A percentile compares a stretch with the other conserved stretches of the same genome.
These are phyloP conservation scores for Solanum rostratum DNA, from an alignment of 257 asterid species.

Conservation along the genomic window DNA sequence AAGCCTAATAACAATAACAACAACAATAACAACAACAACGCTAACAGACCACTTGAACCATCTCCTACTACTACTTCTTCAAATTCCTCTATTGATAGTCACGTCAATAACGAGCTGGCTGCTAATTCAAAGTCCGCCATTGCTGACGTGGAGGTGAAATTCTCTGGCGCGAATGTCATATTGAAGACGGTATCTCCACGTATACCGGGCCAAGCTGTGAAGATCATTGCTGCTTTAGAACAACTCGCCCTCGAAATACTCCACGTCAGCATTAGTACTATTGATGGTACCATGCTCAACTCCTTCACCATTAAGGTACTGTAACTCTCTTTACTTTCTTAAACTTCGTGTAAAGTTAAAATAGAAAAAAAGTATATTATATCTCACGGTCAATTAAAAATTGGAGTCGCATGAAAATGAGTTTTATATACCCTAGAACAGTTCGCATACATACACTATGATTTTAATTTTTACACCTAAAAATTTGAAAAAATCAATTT, in stretches of 20 bases:
- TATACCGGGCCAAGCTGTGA: conserved; percentile 59
- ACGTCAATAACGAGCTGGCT: conserved; percentile 64
- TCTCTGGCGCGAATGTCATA: conserved; percentile 62
- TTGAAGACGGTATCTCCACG: conserved; percentile 56
- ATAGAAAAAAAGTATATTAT: not conserved
- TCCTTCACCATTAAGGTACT: conserved; percentile 94
- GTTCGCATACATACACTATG: not conserved
- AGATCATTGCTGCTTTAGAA: conserved; percentile 52
- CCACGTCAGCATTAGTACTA: conserved; percentile 49
- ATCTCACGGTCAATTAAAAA: not conserved
- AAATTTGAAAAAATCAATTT: not conserved
- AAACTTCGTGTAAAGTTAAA: not conserved
- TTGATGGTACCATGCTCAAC: conserved; percentile 56
- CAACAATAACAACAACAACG: not conserved
- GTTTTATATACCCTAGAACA: not conserved
- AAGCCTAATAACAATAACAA: conserved; percentile 10
- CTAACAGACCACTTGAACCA: conserved; percentile 23
- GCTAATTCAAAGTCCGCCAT: conserved; percentile 61
- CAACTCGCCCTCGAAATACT: conserved; percentile 70
- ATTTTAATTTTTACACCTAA: too few relatives aligned
- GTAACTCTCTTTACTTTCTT: conserved; percentile 8
- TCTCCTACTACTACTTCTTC: conserved; percentile 52
- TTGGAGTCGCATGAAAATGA: not conserved
- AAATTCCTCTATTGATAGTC: conserved; percentile 29
- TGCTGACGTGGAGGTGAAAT: conserved; percentile 91